These are phyloP conservation scores for Epicoccum nigrum DNA, from an alignment of 2,329 filamentous ascomycete species.

Conservation along the genomic window DNA sequence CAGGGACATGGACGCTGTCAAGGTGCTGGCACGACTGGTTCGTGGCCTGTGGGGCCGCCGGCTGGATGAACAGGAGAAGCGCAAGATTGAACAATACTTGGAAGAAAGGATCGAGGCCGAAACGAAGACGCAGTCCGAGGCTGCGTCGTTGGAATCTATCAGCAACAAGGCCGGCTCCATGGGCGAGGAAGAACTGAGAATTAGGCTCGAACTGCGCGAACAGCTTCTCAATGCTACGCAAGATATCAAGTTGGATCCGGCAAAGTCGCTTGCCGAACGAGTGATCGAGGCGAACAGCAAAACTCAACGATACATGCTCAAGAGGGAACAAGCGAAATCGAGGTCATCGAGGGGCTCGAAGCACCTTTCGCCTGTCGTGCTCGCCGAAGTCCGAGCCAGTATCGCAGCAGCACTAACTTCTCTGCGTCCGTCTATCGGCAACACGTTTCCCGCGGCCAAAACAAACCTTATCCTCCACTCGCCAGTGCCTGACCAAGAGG, in stretches of 20 bases:
- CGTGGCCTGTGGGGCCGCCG: constrained; percentile 32
- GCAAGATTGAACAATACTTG: constrained; percentile 29
- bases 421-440: constrained; percentile 44
- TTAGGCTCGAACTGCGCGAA: constrained; percentile 12
- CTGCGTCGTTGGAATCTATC: constrained; percentile 6
- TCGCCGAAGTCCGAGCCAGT: constrained; percentile 57
- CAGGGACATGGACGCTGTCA: constrained; percentile 25
- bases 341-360: constrained; percentile 17
- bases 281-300: constrained; percentile 22
- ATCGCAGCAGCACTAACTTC: constrained; percentile 57
- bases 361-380: constrained; percentile 35
- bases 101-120: constrained; percentile 19
- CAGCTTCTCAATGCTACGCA: constrained; percentile 13
- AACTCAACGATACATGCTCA: constrained; percentile 21
- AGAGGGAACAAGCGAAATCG: constrained; percentile 23
- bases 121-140: neutral
- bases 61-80: constrained; percentile 31
- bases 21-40: constrained; percentile 33
- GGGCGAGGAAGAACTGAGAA: constrained; percentile 12
- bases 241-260: constrained; percentile 20
- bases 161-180: constrained; percentile 14
- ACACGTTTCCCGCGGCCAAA: constrained; percentile 57
- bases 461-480: constrained; percentile 66
- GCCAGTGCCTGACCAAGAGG: constrained; percentile 61
- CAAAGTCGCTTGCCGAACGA: constrained; percentile 20